Evolutionary conservation across 768 basidiomycete genomes (phyloP).

Genomic region (Hygrophorus russula): DNA sequence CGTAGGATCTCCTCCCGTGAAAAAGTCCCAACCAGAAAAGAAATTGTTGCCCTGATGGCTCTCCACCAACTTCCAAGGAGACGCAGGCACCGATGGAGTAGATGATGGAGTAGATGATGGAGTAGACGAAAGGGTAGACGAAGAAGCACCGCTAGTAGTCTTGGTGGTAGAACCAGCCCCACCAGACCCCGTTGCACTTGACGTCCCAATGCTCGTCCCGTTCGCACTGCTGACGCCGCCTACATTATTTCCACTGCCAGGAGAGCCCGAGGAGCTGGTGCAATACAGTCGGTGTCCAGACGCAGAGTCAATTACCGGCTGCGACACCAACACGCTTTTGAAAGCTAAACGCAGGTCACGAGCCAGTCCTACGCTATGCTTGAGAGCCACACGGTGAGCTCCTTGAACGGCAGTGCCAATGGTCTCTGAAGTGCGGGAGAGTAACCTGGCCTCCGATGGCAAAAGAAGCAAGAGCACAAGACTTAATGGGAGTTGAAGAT

Average conservation of each 20-base stretch:
- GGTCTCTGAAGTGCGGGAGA: constrained; percentile 19
- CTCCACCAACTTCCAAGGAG: constrained; percentile 49
- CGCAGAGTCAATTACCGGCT: constrained; percentile 13
- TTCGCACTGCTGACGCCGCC: constrained; percentile 8
- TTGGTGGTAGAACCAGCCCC: constrained; percentile 10
- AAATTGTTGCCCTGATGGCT: constrained; percentile 58
- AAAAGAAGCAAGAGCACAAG: constrained; percentile 24
- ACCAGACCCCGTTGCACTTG: constrained; percentile 6
- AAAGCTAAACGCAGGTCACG: constrained; percentile 62
- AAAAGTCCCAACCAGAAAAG: constrained; percentile 79
- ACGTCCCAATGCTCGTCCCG: background rate
- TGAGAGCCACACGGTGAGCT: constrained; percentile 43
- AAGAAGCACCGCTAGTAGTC: constrained; percentile 5
- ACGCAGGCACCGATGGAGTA: constrained; percentile 19
- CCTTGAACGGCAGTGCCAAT: constrained; percentile 22
- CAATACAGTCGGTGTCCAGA: constrained; percentile 18
- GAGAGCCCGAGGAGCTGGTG: constrained; percentile 26
- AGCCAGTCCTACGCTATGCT: constrained; percentile 50
- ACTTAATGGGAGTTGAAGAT: constrained; percentile 18
- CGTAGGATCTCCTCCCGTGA: constrained; percentile 61
- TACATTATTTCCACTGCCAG: constrained; percentile 10
- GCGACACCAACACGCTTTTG: constrained; percentile 36
- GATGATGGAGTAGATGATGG: too few species aligned
- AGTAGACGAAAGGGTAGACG: too few species aligned
- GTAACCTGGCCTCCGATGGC: constrained; percentile 18